Percentiles rank a stretch among this genome's conserved stretches.
Conservation (phyloP, 306 rosid genomes). For the Vigna nakashimae region DNA sequence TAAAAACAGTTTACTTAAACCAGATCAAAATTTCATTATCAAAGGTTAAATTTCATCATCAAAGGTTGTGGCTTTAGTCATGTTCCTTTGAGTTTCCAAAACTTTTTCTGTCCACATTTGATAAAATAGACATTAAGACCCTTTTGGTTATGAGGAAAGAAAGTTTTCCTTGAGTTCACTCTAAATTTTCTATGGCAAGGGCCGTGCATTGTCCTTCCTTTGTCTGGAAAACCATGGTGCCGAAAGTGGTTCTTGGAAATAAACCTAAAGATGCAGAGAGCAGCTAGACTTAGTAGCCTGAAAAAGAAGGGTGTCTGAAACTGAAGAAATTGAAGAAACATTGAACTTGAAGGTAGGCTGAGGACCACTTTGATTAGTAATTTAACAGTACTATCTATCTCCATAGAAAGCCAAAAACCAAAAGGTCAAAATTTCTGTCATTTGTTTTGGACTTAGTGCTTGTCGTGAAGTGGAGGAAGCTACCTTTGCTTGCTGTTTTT, state of each 20-base stretch:
- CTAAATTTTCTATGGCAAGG: neutral
- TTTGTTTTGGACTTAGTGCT: neutral
- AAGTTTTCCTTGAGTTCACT: neutral
- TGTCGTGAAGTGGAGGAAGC: slow-evolving; percentile 31
- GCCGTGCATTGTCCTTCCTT: slow-evolving; percentile 33
- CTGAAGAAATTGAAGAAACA: slow-evolving; percentile 11
- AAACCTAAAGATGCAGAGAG: neutral
- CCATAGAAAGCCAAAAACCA: slow-evolving; percentile 21
- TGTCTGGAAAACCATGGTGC: neutral
- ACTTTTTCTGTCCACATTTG: neutral
- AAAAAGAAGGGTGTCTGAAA: slow-evolving; percentile 34
- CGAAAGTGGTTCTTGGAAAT: neutral
- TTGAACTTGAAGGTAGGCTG: slow-evolving; percentile 13
- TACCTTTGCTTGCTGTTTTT: slow-evolving; percentile 22
- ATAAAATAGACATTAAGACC: neutral
- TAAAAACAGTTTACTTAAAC: too few species aligned
- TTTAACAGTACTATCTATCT: neutral
- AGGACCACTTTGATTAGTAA: slow-evolving; percentile 28
- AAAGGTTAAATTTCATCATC: neutral
- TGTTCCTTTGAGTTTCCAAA: neutral
- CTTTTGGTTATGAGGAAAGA: neutral
- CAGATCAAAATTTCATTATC: too few species aligned
- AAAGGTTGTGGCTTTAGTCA: neutral
- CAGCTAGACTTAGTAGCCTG: neutral
- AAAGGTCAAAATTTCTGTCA: neutral